A percentile compares a stretch with the other conserved stretches of the same genome.
phyloP scores from a whole-genome alignment of 805 yeast genomes.

The Candida fluviatilis region DNA sequence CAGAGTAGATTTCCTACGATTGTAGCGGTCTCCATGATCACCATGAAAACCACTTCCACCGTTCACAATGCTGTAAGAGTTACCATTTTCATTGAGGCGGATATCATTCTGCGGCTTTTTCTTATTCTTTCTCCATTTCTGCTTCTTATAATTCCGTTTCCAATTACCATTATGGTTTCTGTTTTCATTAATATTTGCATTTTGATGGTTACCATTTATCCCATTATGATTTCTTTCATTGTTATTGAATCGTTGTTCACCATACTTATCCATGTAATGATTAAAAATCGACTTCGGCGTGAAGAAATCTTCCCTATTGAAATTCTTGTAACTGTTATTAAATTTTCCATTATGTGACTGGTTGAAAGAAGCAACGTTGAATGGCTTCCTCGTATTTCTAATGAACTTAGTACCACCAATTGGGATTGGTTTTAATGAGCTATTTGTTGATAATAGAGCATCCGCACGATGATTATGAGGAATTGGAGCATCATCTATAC shows the following conservation, averaged over 20 bases:
- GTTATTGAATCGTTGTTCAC: conserved; percentile 37
- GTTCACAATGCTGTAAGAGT: not conserved
- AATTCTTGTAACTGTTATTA: conserved; percentile 20
- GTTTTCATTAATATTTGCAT: conserved; percentile 4
- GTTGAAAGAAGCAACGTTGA: conserved; percentile 60
- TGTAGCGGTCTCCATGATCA: conserved; percentile 3
- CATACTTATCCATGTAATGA: conserved; percentile 64
- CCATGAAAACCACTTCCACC: not conserved
- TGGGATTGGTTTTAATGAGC: conserved; percentile 38
- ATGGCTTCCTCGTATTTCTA: conserved; percentile 51
- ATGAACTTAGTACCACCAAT: conserved; percentile 20
- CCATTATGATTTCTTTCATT: conserved; percentile 3
- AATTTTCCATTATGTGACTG: conserved; percentile 15
- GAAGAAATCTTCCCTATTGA: conserved; percentile 67
- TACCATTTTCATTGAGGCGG: conserved; percentile 2
- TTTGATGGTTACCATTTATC: conserved; percentile 4
- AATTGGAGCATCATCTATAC: conserved; percentile 10
- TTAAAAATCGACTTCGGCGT: conserved; percentile 74
- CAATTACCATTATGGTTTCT: conserved; percentile 11
- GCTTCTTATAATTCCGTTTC: conserved; percentile 13
- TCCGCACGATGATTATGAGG: conserved; percentile 41
- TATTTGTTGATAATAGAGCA: conserved; percentile 35
- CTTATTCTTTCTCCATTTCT: conserved; percentile 13
- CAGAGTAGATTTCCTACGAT: conserved; percentile 19
- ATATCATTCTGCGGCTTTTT: not conserved